A percentile compares a stretch with the other conserved stretches of the same genome.
phyloP scores from a whole-genome alignment of 1,284 basidiomycete species.

The Microbotryum lychnidis-dioicae region DNA sequence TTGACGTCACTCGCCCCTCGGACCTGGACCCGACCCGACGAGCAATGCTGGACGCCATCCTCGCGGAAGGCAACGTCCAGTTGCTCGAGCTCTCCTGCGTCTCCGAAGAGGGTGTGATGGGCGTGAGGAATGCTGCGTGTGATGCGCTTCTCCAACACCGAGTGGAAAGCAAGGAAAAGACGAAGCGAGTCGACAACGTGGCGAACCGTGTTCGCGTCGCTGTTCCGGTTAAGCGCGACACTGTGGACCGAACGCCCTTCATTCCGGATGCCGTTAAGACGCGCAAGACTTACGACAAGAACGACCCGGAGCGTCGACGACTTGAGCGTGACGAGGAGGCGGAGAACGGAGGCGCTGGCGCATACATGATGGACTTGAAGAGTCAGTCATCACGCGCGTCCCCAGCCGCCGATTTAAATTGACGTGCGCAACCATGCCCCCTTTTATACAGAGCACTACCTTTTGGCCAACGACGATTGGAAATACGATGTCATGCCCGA shows the following conservation, averaged over 20 bases:
- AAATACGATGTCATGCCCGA: constrained; percentile 94
- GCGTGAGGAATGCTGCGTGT: constrained; percentile 83
- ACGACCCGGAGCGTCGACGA: constrained; percentile 62
- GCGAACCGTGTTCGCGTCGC: constrained; percentile 92
- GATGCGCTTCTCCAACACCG: constrained; percentile 85
- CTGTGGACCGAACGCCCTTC: constrained; percentile 70
- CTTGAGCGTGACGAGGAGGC: constrained; percentile 71
- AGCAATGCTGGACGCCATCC: constrained; percentile 74
- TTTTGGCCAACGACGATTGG: constrained; percentile 86
- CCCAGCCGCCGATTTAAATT: constrained; percentile 1
- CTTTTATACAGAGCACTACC: constrained; percentile 46
- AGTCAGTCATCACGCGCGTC: constrained; percentile 49
- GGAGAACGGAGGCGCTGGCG: constrained; percentile 76
- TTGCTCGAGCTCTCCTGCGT: constrained; percentile 70
- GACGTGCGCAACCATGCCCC: background rate
- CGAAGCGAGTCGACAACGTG: constrained; percentile 82
- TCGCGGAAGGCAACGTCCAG: constrained; percentile 56
- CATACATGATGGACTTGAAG: constrained; percentile 80
- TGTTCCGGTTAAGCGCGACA: constrained; percentile 75
- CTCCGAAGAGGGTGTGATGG: constrained; percentile 92
- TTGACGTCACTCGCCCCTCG: constrained; percentile 75
- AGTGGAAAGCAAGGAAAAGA: constrained; percentile 84
- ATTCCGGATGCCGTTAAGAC: constrained; percentile 73
- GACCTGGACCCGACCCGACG: constrained; percentile 68
- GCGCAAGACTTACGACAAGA: constrained; percentile 58